Base-by-base conservation (phyloP, 1,284 basidiomycete genomes). In the Ganoderma sp. region DNA sequence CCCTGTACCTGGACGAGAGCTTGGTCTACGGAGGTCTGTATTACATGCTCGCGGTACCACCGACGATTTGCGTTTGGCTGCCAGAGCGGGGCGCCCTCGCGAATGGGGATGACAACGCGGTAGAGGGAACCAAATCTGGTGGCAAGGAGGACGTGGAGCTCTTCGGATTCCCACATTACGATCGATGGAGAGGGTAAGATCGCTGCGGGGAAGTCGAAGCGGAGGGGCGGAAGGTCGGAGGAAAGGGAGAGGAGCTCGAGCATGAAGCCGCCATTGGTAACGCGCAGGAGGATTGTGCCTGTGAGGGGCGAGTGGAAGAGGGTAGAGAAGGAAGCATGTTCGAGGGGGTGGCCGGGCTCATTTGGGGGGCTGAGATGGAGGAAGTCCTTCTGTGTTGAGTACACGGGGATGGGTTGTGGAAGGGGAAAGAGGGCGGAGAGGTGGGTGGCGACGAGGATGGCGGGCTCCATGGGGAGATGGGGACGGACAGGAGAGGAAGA, bases 231-330 rank as follows among this genome's bases (percentile, higher is more conserved):
- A 3, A 88, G 80, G 71, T 87, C 83, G 4, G 84, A 85, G 1
- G 90, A 88, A 56, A 96, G 82, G 2, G 92, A 90, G 41, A 90
- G 78, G 45, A 97, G 87, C 75, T 97, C 94, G 45, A 96, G 80
- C 59, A 92, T 88, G 69, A 90, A 81, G 22, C 91, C 92, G 65
- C 87, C 89, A 74, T 93, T 89, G 63, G 95, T 83, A 57, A 93
- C 85, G 72, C 95, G 90, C 61, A 92, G 81, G 60, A 96, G 84
- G 67, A 96, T 84, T 59, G 88, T 85, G 14, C 92, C 91, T 8
- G 90, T 89, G 39, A 80, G 76, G 8, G 84, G 80, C 9, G 89
- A 84, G 73, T 90, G 84, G 65, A 91, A 82, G 65, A 87, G 72
- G 19, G 87, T 84, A 32, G 90, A 85, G 75, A 86, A 88, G 15